Base-by-base conservation (phyloP, 345 rosid species). In the Lumnitzera racemosa region DNA sequence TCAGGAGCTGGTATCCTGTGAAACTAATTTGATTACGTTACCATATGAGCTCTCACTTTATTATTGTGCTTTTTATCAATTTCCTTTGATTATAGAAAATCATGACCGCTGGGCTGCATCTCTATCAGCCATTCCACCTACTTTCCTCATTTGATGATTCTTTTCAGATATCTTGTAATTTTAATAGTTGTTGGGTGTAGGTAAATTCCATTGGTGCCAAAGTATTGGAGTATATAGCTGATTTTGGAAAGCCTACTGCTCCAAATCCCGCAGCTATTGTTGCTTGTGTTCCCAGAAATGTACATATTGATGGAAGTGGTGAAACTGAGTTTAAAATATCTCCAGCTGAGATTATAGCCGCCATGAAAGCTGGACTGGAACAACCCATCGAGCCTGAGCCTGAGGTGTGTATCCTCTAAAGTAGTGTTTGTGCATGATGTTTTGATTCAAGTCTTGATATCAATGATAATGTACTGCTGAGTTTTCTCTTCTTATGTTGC, bases 321-420 rank as follows among this genome's bases (percentile, higher is more conserved):
- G 99, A 95, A 81, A 80, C 82, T 47, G 99, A 90, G 61, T 90
- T 95, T 73, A 81, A 73, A 79, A 82, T 90, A 72, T 74, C 91
- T 15, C 69, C 95, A 16, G 61, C 65, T 52, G 96, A 88, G 75
- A 90, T 95, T 61, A 61, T 76, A 49, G 85, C 73, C 69, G 89
- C 99, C 50, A 72, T 95, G 61, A 71, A 78, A 78, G 78, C 79
- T 25, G 99, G 98, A 72, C 54, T 88, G 76, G 68, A 69, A 68
- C 83, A 88, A 76, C 91, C 96, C 59, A 88, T 90, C 66, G 95
- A 90, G 76, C 87, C 99, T 63, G 99, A 95, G 78, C 99, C 97
- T 61, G 99, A 90, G 99, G 99, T 90, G 15, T 53, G 41, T 20
- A 52, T 69, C 49, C 56, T 58, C 53, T 56, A 56, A 53, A 68